Base-by-base conservation (phyloP, 352 stramenopile genomes). In the Phytopythium boreale region DNA sequence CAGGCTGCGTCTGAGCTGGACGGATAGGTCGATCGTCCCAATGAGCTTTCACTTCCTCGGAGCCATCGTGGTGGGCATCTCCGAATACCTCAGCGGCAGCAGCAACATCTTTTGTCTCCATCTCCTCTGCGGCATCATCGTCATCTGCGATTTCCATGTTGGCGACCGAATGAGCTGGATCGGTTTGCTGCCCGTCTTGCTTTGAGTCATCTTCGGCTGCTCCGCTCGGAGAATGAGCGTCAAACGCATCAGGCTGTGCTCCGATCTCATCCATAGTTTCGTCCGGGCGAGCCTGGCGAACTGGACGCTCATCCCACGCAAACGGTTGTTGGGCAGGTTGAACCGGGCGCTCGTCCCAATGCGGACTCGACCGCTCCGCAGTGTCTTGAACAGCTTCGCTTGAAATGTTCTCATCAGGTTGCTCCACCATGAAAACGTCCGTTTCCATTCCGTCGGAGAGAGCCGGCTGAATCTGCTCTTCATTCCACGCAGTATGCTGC, bases 291-390 rank as follows among this genome's bases (percentile, higher is more conserved):
- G 44, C 27, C 49, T 47, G 52, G 6, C 56, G 43, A 19, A 63
- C 59, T 44, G 62, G 50, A 22, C 24, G 49, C 14, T 66, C 61
- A 37, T 71, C 62, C 57, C 56, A 63, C 8, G 56, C 29, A 15
- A 55, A 55, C 14, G 49, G 9, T 36, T 55, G 24, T 7, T 17
- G 22, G 1, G 26, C 4, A 2, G 49, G 26, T 55, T 55, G 15
- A 20, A 37, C 15, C 26, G 24, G 15, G 10, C 49, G 24, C 4
- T 34, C 46, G 22, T 53, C 46, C 22, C 22, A 27, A 10, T 11
- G 10, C 17, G 22, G 22, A 34, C 24, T 53, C 29, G 46, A 20
- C 26, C 36, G 22, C 7, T 19, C 26, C 12, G 8, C 49, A 22
- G 26, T 1, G 1, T 20, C 5, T 49, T 49, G 19, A 26, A 22